Percentiles rank a stretch among this genome's conserved stretches.
Conservation (phyloP, 108 stramenopile genomes). For the Epipyxis sp. region DNA sequence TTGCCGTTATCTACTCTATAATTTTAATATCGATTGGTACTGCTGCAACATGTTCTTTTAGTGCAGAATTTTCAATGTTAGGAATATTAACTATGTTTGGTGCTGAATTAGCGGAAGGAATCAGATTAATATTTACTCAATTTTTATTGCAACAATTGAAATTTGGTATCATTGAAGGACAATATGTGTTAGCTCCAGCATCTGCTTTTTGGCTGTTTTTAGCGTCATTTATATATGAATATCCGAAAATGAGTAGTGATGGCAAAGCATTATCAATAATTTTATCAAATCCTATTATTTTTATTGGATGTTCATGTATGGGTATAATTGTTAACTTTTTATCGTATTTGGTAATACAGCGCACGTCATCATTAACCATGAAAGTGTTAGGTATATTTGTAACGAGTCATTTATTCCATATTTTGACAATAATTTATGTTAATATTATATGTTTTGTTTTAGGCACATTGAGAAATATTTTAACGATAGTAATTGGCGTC, state of each 20-base stretch:
- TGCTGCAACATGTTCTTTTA: conserved; percentile 30
- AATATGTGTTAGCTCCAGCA: conserved; percentile 38
- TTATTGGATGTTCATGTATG: conserved; percentile 12
- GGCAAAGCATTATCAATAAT: conserved; percentile 31
- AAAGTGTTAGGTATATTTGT: too few relatives aligned
- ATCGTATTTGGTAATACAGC: conserved; percentile 37
- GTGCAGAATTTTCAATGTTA: neutral
- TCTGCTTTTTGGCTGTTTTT: conserved; percentile 32
- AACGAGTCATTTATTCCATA: too few relatives aligned
- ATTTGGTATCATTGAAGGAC: conserved; percentile 40
- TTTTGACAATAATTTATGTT: too few relatives aligned
- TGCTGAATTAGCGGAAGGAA: conserved; percentile 34
- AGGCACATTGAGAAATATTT: conserved; percentile 18
- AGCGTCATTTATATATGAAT: conserved; percentile 32
- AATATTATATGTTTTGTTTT: too few relatives aligned
- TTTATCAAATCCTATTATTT: neutral
- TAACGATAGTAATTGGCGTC: neutral
- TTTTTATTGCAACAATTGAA: conserved; percentile 34
- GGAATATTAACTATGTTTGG: conserved; percentile 35
- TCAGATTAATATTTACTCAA: conserved; percentile 40
- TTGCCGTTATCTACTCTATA: conserved; percentile 4
- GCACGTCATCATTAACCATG: conserved; percentile 41
- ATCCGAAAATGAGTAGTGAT: neutral
- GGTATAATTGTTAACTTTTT: conserved; percentile 42
- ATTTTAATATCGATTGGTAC: conserved; percentile 35